Conservation (phyloP, 2,329 filamentous ascomycete genomes). For the Aspergillus arachidicola region DNA sequence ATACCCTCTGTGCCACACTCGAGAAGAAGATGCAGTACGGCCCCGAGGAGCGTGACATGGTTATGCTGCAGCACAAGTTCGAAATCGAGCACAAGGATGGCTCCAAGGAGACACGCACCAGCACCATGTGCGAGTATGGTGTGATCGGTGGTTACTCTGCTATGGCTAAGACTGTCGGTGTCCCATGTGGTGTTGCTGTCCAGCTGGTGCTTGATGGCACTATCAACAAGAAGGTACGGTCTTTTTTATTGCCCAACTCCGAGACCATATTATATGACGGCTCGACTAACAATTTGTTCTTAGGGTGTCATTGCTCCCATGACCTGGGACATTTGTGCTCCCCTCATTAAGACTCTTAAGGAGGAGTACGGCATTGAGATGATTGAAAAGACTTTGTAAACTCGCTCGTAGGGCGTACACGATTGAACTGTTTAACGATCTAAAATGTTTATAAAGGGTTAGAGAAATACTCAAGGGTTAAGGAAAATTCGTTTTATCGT, state of each 20-base stretch:
- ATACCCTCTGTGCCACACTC: conserved; percentile 85
- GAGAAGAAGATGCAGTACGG: conserved; percentile 92
- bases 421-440: neutral
- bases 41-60: conserved; percentile 79
- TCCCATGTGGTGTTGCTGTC: conserved; percentile 74
- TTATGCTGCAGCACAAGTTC: conserved; percentile 68
- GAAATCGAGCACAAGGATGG: conserved; percentile 82
- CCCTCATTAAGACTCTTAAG: conserved; percentile 76
- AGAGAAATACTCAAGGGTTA: neutral
- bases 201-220: conserved; percentile 77
- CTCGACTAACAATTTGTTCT: neutral
- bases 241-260: neutral
- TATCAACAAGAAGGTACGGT: conserved; percentile 61
- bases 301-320: conserved; percentile 75
- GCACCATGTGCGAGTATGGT: conserved; percentile 82
- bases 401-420: neutral
- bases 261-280: neutral
- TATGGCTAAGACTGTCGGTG: conserved; percentile 82
- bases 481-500: neutral
- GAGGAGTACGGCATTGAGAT: conserved; percentile 75
- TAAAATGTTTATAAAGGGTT: conserved; percentile 1
- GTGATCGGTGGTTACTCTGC: conserved; percentile 75
- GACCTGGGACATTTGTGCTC: conserved; percentile 69
- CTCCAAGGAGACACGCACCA: conserved; percentile 73
- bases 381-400: conserved; percentile 64